Evolutionary conservation across 805 yeast species (phyloP), one percentile per base, ranked within the genome.

Genomic region (Diddensiella santjacobensis): DNA sequence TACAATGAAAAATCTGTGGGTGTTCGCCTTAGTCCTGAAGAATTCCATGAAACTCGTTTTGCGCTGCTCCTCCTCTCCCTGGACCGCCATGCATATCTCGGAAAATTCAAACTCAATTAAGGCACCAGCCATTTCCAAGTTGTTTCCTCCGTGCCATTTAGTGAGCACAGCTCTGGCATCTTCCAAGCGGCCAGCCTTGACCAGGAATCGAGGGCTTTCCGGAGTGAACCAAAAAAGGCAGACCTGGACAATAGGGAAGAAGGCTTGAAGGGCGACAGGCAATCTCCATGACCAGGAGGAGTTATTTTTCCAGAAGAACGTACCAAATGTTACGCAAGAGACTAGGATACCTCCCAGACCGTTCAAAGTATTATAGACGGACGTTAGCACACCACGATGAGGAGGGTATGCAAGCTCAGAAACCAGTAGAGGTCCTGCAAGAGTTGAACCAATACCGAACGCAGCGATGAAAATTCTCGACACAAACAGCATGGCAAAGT

Each of bases 351-450:
- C 82, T 61, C 93, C 91, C 41, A 81, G 70, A 22, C 81, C 80
- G 58, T 83, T 79, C 31, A 80, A 73, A 24, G 84, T 87, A 87
- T 78, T 78, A 63, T 48, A 51, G 6, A 51, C 20, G 10, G 52
- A 43, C 3, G 48, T 48, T 13, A 45, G 3, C 11, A 38, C 40
- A 22, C 48, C 47, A 19, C 55, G 29, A 22, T 49, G 46, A 8
- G 50, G 11, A 24, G 55, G 53, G 29, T 47, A 46, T 11, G 55
- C 47, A 4, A 29, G 23, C 6, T 44, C 50, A 3, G 45, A 29
- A 33, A 83, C 87, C 79, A 86, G 84, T 50, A 83, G 81, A 11
- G 93, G 93, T 18, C 87, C 80, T 11, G 80, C 77, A 62, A 83
- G 65, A 52, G 90, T 89, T 51, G 80, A 82, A 58, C 89, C 91